Percentiles rank a stretch among this genome's conserved stretches.
Conservation (phyloP, 1,139 yeast genomes). For the Yamadazyma triangularis region DNA sequence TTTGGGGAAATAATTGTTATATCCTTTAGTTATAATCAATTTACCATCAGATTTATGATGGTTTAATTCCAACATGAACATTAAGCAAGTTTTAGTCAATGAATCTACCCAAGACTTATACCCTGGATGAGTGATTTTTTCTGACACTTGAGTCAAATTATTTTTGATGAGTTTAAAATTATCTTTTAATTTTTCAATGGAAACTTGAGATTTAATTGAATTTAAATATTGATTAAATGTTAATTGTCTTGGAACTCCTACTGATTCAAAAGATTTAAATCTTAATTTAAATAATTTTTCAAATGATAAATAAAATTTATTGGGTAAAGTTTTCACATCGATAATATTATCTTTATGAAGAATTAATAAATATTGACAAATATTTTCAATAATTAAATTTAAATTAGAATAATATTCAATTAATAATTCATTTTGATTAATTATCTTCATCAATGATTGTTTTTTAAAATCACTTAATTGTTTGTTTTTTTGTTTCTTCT, state of each 20-base stretch:
- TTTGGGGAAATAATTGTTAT: conserved; percentile 39
- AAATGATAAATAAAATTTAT: conserved; percentile 27
- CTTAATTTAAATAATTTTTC: conserved; percentile 61
- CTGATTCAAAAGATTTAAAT: conserved; percentile 77
- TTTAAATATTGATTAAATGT: conserved; percentile 30
- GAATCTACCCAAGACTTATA: conserved; percentile 18
- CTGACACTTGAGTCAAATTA: conserved; percentile 5
- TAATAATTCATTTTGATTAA: conserved; percentile 16
- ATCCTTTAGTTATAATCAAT: conserved; percentile 20
- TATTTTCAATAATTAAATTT: conserved; percentile 25
- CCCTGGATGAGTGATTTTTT: conserved; percentile 9
- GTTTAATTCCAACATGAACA: conserved; percentile 16
- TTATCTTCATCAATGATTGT: conserved; percentile 14
- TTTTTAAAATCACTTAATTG: conserved; percentile 36
- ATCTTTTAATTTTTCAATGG: conserved; percentile 9
- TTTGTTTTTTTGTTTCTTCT: conserved; percentile 47
- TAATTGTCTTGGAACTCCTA: conserved; percentile 74
- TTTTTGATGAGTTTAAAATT: conserved; percentile 15
- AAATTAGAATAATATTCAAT: conserved; percentile 35
- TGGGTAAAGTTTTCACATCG: conserved; percentile 31
- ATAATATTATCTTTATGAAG: conserved; percentile 18
- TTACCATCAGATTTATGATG: conserved; percentile 10
- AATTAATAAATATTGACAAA: conserved; percentile 9
- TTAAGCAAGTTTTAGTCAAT: conserved; percentile 24
- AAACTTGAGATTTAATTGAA: conserved; percentile 6